Percentiles rank a stretch among this genome's conserved stretches.
Evolutionary conservation across 2,329 filamentous ascomycete species (phyloP).

Genomic region (Epichloe festucae): DNA sequence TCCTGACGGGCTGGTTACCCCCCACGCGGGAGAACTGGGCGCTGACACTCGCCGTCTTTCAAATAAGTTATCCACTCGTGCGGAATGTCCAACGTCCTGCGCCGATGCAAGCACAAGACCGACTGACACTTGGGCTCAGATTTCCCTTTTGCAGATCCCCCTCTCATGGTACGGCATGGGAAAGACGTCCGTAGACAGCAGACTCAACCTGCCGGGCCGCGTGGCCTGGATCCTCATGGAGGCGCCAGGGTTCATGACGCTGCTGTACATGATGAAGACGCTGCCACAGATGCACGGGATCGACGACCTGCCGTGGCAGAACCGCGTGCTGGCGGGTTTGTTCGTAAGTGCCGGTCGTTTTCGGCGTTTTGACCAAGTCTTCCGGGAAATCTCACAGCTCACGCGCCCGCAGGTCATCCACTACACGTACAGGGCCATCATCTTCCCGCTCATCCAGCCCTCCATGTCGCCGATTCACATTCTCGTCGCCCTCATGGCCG

Average conservation of each 20-base stretch:
- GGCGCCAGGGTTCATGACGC: conserved; percentile 57
- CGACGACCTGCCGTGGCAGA: conserved; percentile 56
- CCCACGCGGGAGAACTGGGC: conserved; percentile 46
- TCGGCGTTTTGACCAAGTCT: conserved; percentile 1
- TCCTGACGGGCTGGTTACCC: conserved; percentile 43
- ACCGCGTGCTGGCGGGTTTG: conserved; percentile 59
- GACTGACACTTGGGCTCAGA: conserved; percentile 28
- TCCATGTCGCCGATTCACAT: conserved; percentile 85
- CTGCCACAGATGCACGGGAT: conserved; percentile 48
- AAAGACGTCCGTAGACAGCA: conserved; percentile 68
- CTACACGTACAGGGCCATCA: conserved; percentile 78
- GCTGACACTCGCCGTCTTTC: conserved; percentile 36
- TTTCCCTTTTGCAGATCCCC: conserved; percentile 60
- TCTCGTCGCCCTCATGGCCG: conserved; percentile 49
- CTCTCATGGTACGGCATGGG: conserved; percentile 79
- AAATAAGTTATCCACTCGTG: conserved; percentile 40
- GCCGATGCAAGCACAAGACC: neutral
- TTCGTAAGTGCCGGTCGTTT: conserved; percentile 33
- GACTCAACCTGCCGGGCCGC: conserved; percentile 78
- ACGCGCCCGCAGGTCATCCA: conserved; percentile 49
- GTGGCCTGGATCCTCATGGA: conserved; percentile 87
- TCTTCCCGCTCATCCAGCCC: conserved; percentile 72
- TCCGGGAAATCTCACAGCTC: neutral
- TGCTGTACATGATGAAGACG: conserved; percentile 66
- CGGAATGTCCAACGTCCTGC: neutral